A percentile compares a stretch with the other conserved stretches of the same genome.
These are phyloP conservation scores for Ophiocordyceps polyrhachis-furcata DNA, from an alignment of 2,329 filamentous ascomycete species.

Conservation along the genomic window DNA sequence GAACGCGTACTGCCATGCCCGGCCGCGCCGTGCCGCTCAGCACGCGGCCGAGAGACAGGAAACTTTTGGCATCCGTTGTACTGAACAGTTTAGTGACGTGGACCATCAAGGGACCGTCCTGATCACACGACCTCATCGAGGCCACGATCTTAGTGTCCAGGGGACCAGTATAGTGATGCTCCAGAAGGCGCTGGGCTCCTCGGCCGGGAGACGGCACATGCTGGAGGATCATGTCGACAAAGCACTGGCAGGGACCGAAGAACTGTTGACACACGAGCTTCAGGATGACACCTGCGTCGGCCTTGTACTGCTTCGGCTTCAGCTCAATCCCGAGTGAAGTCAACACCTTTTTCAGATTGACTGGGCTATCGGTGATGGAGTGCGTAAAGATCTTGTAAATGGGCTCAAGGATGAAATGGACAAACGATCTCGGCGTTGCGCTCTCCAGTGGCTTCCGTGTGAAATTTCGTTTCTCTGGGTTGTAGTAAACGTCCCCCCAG, in stretches of 20 bases:
- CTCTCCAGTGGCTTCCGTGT: conserved; percentile 75
- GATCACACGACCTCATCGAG: conserved; percentile 66
- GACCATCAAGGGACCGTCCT: conserved; percentile 79
- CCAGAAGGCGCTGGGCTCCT: conserved; percentile 56
- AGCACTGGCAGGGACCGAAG: conserved; percentile 74
- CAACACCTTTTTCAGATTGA: conserved; percentile 64
- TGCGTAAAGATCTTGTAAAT: conserved; percentile 97
- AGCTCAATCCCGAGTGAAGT: conserved; percentile 63
- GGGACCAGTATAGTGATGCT: conserved; percentile 84
- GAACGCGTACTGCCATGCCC: conserved; percentile 67
- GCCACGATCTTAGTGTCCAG: conserved; percentile 62
- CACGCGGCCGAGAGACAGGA: conserved; percentile 78
- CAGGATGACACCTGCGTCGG: conserved; percentile 74
- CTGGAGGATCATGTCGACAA: conserved; percentile 86
- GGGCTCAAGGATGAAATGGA: conserved; percentile 87
- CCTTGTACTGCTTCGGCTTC: conserved; percentile 83
- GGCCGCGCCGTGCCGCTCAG: conserved; percentile 79
- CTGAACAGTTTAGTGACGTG: conserved; percentile 90
- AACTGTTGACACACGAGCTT: conserved; percentile 88
- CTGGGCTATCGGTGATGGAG: conserved; percentile 77
- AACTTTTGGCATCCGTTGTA: conserved; percentile 73
- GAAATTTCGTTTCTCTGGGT: conserved; percentile 76
- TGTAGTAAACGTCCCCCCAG: conserved; percentile 97
- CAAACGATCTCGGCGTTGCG: conserved; percentile 66
- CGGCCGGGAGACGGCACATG: conserved; percentile 77